Conservation (phyloP, 495 filamentous ascomycete genomes). For the Xylaria cubensis region DNA sequence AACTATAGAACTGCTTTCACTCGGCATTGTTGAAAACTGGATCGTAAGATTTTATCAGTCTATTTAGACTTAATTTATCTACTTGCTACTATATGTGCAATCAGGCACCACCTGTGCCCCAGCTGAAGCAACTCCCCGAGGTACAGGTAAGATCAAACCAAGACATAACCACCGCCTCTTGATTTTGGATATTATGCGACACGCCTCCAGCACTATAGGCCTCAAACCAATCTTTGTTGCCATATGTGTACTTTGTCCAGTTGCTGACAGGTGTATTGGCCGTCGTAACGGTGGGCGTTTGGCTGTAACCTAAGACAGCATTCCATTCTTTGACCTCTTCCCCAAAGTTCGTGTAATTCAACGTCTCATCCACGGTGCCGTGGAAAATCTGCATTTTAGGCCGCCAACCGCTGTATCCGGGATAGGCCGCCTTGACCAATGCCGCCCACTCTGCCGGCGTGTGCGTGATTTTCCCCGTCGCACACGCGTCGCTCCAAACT, state of each 20-base stretch:
- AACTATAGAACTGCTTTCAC: not conserved
- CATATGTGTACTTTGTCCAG: conserved; percentile 58
- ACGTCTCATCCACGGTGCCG: conserved; percentile 54
- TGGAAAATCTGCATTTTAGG: conserved; percentile 65
- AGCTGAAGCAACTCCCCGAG: conserved; percentile 43
- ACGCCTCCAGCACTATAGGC: conserved; percentile 58
- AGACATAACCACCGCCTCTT: conserved; percentile 54
- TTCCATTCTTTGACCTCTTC: conserved; percentile 62
- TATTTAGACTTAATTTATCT: not conserved
- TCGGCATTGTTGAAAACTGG: not conserved
- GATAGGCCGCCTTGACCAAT: conserved; percentile 55
- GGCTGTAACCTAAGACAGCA: conserved; percentile 41
- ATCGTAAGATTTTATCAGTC: too few species aligned
- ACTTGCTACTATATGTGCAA: not conserved
- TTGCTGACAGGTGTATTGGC: conserved; percentile 45
- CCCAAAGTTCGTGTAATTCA: conserved; percentile 57
- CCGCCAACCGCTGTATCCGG: conserved; percentile 55
- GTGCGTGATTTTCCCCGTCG: conserved; percentile 49
- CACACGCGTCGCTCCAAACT: conserved; percentile 55
- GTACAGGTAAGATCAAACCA: conserved; percentile 56
- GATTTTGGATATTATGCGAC: conserved; percentile 57
- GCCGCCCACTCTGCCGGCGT: conserved; percentile 52
- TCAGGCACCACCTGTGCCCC: conserved; percentile 37
- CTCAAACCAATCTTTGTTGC: conserved; percentile 49
- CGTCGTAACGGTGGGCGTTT: conserved; percentile 40